These are phyloP conservation scores for Otatea glauca DNA, from an alignment of 176 grass and related monocot genomes.

Conservation along the genomic window DNA sequence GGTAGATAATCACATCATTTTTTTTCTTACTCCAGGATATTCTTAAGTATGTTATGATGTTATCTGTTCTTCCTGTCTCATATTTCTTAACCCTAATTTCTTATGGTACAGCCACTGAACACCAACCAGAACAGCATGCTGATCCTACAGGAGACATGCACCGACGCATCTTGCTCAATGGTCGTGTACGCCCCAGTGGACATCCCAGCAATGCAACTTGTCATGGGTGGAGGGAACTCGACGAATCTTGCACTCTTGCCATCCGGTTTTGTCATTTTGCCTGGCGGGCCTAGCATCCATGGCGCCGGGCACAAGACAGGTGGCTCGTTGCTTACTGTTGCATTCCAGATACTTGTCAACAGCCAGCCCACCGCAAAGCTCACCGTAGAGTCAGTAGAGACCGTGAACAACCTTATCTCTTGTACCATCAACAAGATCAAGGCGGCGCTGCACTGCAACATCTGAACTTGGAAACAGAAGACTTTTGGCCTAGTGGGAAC, in stretches of 20 bases:
- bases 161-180: constrained; percentile 76
- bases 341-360: constrained; percentile 97
- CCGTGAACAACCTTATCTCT: constrained; percentile 72
- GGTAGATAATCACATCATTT: background rate
- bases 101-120: constrained; percentile 55
- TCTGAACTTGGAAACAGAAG: constrained; percentile 17
- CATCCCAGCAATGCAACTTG: constrained; percentile 79
- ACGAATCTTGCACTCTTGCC: constrained; percentile 69
- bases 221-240: constrained; percentile 83
- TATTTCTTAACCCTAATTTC: background rate
- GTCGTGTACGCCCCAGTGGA: constrained; percentile 91
- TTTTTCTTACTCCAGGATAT: background rate
- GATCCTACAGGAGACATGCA: constrained; percentile 86
- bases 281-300: constrained; percentile 32
- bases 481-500: constrained; percentile 11
- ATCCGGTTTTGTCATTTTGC: constrained; percentile 80
- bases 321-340: constrained; percentile 80
- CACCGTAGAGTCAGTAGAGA: constrained; percentile 79
- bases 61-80: background rate
- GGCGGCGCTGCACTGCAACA: constrained; percentile 57
- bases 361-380: constrained; percentile 81
- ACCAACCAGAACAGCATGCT: constrained; percentile 80
- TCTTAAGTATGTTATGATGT: background rate
- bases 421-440: constrained; percentile 93
- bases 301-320: constrained; percentile 42